These are phyloP conservation scores for Rhytidiadelphus loreus DNA, from an alignment of 225 moss, liverwort and hornwort species.

Conservation along the genomic window DNA sequence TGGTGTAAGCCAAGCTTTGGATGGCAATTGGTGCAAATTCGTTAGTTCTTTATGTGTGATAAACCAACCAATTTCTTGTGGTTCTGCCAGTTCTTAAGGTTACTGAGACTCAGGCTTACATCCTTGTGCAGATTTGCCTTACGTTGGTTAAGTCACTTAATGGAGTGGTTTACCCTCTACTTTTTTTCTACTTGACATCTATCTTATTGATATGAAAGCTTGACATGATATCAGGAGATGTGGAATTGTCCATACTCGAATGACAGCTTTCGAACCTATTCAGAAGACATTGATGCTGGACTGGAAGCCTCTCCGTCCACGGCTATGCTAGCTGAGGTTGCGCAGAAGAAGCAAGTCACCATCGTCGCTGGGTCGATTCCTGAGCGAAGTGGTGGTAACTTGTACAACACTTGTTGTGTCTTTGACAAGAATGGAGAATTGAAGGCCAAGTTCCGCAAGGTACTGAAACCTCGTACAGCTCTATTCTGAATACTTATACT, in stretches of 20 bases:
- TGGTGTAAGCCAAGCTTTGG: background rate
- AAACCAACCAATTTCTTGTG: background rate
- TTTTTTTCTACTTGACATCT: background rate
- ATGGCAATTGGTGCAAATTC: background rate
- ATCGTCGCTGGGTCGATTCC: constrained; percentile 91
- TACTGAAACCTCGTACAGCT: background rate
- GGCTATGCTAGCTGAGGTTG: constrained; percentile 82
- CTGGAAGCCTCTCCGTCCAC: constrained; percentile 50
- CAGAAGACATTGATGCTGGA: constrained; percentile 68
- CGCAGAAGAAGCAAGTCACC: constrained; percentile 64
- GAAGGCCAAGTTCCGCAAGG: constrained; percentile 93
- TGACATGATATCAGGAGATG: constrained; percentile 60
- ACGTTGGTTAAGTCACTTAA: background rate
- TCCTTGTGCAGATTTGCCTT: background rate
- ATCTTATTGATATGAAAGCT: background rate
- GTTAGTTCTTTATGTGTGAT: background rate
- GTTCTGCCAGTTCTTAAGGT: background rate
- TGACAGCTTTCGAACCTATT: constrained; percentile 55
- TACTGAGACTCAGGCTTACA: background rate
- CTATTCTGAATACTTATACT: background rate
- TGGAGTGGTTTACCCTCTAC: background rate
- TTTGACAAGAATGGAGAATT: constrained; percentile 73
- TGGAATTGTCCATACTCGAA: constrained; percentile 93
- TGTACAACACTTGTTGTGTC: constrained; percentile 91
- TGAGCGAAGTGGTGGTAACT: constrained; percentile 55